Evolutionary conservation across 768 basidiomycete species (phyloP).

Genomic region (Lepiota venenata): DNA sequence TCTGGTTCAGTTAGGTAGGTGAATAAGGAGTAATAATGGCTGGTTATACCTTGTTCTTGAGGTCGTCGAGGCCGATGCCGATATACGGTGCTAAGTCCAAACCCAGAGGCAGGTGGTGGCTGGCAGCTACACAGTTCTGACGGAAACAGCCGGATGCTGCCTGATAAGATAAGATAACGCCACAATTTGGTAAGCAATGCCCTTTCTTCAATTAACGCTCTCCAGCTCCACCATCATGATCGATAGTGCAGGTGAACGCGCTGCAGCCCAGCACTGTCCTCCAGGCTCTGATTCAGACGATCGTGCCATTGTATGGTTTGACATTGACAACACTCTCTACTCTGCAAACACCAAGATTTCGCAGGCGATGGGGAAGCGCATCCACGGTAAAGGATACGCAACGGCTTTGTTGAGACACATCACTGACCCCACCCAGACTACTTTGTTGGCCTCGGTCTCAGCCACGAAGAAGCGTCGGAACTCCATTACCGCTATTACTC

Average conservation of each 20-base stretch:
- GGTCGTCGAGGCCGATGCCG: conserved; percentile 49
- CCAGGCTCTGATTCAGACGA: conserved; percentile 36
- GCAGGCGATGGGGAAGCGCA: conserved; percentile 74
- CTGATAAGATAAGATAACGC: conserved; percentile 25
- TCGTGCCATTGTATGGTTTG: conserved; percentile 69
- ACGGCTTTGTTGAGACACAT: background rate
- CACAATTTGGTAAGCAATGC: background rate
- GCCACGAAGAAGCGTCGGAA: conserved; percentile 61
- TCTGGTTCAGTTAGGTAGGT: conserved; percentile 15
- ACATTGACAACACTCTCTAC: conserved; percentile 89
- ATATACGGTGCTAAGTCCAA: conserved; percentile 32
- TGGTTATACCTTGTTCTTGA: conserved; percentile 45
- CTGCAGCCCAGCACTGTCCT: background rate
- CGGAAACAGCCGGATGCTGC: conserved; percentile 31
- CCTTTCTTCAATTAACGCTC: too few species aligned
- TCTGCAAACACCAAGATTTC: conserved; percentile 72
- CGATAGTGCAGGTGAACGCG: background rate
- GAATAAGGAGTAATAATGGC: conserved; percentile 11
- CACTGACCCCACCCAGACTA: conserved; percentile 47
- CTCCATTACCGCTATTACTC: conserved; percentile 74
- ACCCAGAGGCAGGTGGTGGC: conserved; percentile 32
- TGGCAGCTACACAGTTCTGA: conserved; percentile 42
- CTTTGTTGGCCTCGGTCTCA: conserved; percentile 68
- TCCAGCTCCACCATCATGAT: background rate
- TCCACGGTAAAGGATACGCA: conserved; percentile 51